Percentiles rank a stretch among this genome's conserved stretches.
phyloP scores from a whole-genome alignment of 2,329 filamentous ascomycete genomes.

The Exophiala sp. region DNA sequence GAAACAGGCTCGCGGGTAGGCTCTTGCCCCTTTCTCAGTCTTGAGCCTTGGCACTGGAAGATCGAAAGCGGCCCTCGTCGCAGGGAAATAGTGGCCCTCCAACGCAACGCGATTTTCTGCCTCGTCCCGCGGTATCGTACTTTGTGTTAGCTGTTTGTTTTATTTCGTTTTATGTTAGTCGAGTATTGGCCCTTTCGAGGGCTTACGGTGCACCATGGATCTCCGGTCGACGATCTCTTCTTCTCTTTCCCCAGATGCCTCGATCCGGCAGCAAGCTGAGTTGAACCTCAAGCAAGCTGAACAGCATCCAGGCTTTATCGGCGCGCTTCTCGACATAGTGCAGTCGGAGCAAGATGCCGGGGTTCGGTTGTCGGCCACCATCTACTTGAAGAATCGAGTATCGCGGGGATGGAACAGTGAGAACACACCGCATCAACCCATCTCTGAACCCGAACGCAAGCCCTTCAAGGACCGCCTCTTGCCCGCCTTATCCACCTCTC shows the following conservation, averaged over 20 bases:
- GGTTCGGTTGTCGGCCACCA: slow-evolving; percentile 83
- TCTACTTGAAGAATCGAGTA: slow-evolving; percentile 97
- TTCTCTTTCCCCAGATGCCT: slow-evolving; percentile 61
- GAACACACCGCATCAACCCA: slow-evolving; percentile 66
- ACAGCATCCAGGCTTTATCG: slow-evolving; percentile 82
- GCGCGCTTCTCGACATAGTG: slow-evolving; percentile 85
- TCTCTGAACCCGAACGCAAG: slow-evolving; percentile 84
- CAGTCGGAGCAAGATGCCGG: slow-evolving; percentile 81
- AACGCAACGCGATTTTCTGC: no score
- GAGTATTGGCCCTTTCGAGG: slow-evolving; percentile 21
- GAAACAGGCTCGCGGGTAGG: no score
- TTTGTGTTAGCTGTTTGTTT: slow-evolving; percentile 3
- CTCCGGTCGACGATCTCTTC: slow-evolving; percentile 62
- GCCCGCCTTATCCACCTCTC: slow-evolving; percentile 78
- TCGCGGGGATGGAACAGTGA: slow-evolving; percentile 90
- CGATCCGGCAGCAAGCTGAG: slow-evolving; percentile 61
- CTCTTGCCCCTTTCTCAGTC: no score
- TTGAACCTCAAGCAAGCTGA: slow-evolving; percentile 76
- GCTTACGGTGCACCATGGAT: slow-evolving; percentile 24
- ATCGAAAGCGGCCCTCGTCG: neutral
- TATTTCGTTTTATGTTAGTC: slow-evolving; percentile 18
- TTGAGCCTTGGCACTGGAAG: no score
- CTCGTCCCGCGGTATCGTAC: neutral
- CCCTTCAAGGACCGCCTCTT: slow-evolving; percentile 84
- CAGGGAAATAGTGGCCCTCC: neutral